Evolutionary conservation across 2,329 filamentous ascomycete species (phyloP).

Genomic region (Exophiala dermatitidis): DNA sequence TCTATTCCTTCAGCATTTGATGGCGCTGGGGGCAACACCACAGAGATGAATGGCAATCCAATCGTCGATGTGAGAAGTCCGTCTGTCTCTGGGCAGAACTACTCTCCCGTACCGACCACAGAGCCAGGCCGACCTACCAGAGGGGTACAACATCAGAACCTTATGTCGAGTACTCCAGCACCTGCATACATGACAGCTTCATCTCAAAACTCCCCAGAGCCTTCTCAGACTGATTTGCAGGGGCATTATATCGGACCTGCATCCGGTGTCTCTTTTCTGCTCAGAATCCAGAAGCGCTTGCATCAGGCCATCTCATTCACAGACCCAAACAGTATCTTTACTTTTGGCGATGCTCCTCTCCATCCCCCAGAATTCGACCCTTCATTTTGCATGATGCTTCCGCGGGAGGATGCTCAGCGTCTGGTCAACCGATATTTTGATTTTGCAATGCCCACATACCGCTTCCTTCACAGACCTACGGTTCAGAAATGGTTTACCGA

Average conservation of each 20-base stretch:
- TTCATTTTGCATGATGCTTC: constrained; percentile 39
- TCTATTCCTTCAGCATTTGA: constrained; percentile 19
- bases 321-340: constrained; percentile 32
- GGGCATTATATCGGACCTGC: constrained; percentile 27
- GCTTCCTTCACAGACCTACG: constrained; percentile 40
- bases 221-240: constrained; percentile 18
- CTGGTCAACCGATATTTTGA: constrained; percentile 39
- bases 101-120: neutral
- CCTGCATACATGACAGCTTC: constrained; percentile 26
- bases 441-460: constrained; percentile 39
- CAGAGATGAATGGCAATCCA: neutral
- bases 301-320: constrained; percentile 29
- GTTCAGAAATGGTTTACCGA: constrained; percentile 41
- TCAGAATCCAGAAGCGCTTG: constrained; percentile 24
- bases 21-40: neutral
- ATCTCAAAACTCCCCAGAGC: constrained; percentile 26
- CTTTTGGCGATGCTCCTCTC: constrained; percentile 39
- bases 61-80: neutral
- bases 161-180: neutral
- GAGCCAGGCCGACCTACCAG: constrained; percentile 2
- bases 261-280: constrained; percentile 25
- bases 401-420: constrained; percentile 27
- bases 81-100: neutral
- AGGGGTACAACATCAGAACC: neutral
- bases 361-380: constrained; percentile 37